Base-by-base conservation (phyloP, 1,139 yeast species). In the Kluyveromyces sp. region DNA sequence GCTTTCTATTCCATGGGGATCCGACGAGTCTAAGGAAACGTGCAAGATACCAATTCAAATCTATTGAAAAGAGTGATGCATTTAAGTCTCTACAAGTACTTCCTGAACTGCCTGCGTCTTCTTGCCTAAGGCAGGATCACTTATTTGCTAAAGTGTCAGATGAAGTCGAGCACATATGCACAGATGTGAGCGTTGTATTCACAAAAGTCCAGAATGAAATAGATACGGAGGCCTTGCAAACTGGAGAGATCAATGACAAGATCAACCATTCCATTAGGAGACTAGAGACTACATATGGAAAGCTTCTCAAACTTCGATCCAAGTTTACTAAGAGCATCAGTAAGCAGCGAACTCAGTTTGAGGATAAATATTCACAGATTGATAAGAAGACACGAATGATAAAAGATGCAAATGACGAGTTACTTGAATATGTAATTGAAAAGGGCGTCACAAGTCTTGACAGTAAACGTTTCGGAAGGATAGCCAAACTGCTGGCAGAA, bases 171-270 rank as follows among this genome's bases (percentile, higher is more conserved):
- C 56, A 51, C 36, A 55, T 59, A 1, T 47, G 46, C 29, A 32
- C 42, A 2, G 64, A 58, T 40, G 40, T 59, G 8, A 28, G 20
- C 2, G 35, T 42, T 4, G 46, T 60, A 18, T 51, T 55, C 44
- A 42, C 44, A 11, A 44, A 46, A 13, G 47, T 60, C 7, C 39
- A 41, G n/a, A 47, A 44, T 12, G 65, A 60, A 40, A 47, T 59
- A 2, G 40, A 45, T 6, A 37, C 47, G 9, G 65, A 60, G 40
- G 37, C 45, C 26, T 46, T 41, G 20, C 65, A 60, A 46, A 54
- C 51, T 34, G 51, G 48, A 17, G 39, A 46, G 20, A 49, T 59
- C 11, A 59, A 58, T 33, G 26, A 34, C 11, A 55, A 55, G 36
- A 34, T 60, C 29, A 55, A 50, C 32, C 44, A 44, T 11, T 56